Evolutionary conservation across 2,329 filamentous ascomycete genomes (phyloP), one percentile per base, ranked within the genome.

Genomic region (Thelonectria discophora): DNA sequence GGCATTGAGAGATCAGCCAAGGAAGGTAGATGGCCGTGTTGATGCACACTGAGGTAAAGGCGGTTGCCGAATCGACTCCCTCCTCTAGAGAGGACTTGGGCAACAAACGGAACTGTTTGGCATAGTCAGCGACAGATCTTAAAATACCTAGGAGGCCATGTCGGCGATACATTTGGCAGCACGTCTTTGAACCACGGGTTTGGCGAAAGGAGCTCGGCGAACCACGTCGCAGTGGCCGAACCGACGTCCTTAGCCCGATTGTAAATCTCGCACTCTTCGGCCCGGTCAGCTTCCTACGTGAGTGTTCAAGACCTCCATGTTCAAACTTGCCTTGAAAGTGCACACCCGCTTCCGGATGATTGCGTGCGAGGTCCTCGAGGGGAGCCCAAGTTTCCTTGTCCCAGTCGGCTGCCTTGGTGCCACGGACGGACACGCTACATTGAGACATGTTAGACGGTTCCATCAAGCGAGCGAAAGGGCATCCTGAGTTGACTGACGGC

Each of bases 1-100:
- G 79, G 68, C 88, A 90, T 74, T 91, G 87, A 0, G 87, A 86
- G 0, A 87, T 78, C 1, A 93, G 83, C 81, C 87, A 92, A 6
- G 90, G 85, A 2, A 93, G 84, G 75, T 92, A 93, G 56, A 92
- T 77, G 5, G 88, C 85, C 0, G 88, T 88, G 74, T 93, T 92
- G 69, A 93, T 91, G 74, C 90, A 93, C 55, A 65, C 56, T 1
- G 91, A 94, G 10, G 87, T 92, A 76, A 95, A 97, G 51, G 84
- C 81, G 47, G 86, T 90, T 18, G 87, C 93, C 15, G 88, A 90
- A 63, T 92, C 88, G 52, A 88, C 84, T 17, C 85, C 90, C 3
- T n/a, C 32, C 2, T 39, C 21, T n/a, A 56, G 54, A 15, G 54
- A 39, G 27, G 54, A 56, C 5, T 39, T 30, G 13, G 47, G 34